Conservation (phyloP, 176 grass and related monocot species). For the Eragrostis curvula region DNA sequence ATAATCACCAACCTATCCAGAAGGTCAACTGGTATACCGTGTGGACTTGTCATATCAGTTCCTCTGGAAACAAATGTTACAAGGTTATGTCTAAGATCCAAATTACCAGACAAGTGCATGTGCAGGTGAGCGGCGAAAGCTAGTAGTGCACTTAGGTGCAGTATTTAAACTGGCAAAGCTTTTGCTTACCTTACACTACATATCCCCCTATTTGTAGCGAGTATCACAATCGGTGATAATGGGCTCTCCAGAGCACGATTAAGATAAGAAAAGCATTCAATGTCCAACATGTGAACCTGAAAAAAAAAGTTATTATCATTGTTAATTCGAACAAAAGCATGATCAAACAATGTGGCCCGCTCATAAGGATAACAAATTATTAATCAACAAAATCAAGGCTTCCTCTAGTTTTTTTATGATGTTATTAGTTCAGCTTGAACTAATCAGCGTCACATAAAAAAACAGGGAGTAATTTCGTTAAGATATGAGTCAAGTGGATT, state of each 20-base stretch:
- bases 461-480: neutral
- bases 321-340: constrained; percentile 19
- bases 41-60: constrained; percentile 95
- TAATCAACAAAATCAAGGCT: neutral
- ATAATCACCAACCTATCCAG: constrained; percentile 92
- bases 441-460: neutral
- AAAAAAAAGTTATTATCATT: constrained; percentile 28
- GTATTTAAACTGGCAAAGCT: constrained; percentile 18
- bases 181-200: constrained; percentile 81
- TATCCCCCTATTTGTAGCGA: constrained; percentile 94
- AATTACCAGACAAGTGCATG: constrained; percentile 10
- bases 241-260: constrained; percentile 94
- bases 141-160: neutral
- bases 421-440: neutral
- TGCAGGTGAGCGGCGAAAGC: neutral
- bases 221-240: constrained; percentile 88
- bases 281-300: constrained; percentile 95
- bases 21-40: constrained; percentile 93
- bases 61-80: constrained; percentile 63
- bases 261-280: constrained; percentile 98
- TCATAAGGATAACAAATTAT: neutral
- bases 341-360: neutral
- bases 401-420: neutral
- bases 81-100: constrained; percentile 13
- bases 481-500: neutral